phyloP scores from a whole-genome alignment of 441 rosid species.

The Adansonia gregorii region DNA sequence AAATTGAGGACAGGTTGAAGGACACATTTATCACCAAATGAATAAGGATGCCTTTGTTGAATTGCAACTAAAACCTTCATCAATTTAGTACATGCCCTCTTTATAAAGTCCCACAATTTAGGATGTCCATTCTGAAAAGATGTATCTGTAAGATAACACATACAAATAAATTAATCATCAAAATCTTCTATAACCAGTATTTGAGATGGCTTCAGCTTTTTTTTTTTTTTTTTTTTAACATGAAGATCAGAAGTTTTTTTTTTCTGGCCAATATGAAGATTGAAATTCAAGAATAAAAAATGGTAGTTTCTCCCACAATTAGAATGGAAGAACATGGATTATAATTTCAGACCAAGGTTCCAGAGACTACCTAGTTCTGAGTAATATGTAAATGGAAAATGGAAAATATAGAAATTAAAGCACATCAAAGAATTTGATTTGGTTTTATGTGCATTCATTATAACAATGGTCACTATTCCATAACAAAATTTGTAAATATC shows the following conservation, averaged over 20 bases:
- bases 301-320: not conserved
- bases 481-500: not conserved
- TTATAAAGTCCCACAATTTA: slow-evolving; percentile 78
- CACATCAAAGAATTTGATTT: slow-evolving; percentile 9
- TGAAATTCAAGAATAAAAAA: slow-evolving; percentile 5
- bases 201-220: slow-evolving; percentile 13
- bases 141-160: slow-evolving; percentile 58
- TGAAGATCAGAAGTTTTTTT: not conserved
- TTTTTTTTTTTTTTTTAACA: not conserved
- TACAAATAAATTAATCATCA: slow-evolving; percentile 19
- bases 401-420: not conserved
- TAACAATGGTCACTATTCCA: too few relatives aligned
- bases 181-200: slow-evolving; percentile 7
- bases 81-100: slow-evolving; percentile 87
- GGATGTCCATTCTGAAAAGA: slow-evolving; percentile 69
- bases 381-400: too few relatives aligned
- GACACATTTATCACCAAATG: slow-evolving; percentile 90
- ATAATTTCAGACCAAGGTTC: not conserved
- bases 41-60: slow-evolving; percentile 93
- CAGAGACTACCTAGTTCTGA: not conserved
- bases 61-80: slow-evolving; percentile 88
- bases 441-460: not conserved
- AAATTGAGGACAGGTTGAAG: slow-evolving; percentile 87
- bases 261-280: slow-evolving; percentile 11
- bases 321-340: slow-evolving; percentile 13